A percentile compares a stretch with the other conserved stretches of the same genome.
phyloP scores from a whole-genome alignment of 2,329 filamentous ascomycete species.

The Penicillium griseofulvum region DNA sequence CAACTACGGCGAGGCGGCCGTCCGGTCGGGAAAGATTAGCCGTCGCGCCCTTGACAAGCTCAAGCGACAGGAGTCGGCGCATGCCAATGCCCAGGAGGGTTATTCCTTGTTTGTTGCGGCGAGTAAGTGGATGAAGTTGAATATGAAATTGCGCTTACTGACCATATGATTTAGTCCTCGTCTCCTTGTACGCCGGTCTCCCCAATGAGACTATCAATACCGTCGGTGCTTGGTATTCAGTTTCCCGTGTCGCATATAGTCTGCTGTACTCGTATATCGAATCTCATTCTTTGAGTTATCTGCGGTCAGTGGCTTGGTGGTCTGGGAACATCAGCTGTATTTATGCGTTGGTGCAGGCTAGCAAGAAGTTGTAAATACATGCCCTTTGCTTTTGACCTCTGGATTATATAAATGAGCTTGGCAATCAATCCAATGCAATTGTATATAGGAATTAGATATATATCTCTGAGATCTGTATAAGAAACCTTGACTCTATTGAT shows the following conservation, averaged over 20 bases:
- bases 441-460: too few species aligned
- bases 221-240: conserved; percentile 37
- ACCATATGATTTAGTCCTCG: conserved; percentile 26
- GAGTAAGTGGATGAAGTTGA: conserved; percentile 15
- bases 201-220: conserved; percentile 36
- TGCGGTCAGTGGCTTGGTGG: conserved; percentile 42
- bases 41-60: conserved; percentile 36
- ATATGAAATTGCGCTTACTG: not conserved
- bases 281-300: conserved; percentile 27
- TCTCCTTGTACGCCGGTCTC: conserved; percentile 37
- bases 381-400: too few species aligned
- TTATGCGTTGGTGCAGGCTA: conserved; percentile 36
- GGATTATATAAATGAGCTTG: not conserved
- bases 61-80: conserved; percentile 37
- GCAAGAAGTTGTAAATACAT: conserved; percentile 26
- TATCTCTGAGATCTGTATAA: too few species aligned
- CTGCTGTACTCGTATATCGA: conserved; percentile 36
- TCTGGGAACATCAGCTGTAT: conserved; percentile 40
- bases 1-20: conserved; percentile 37
- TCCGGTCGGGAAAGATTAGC: conserved; percentile 37
- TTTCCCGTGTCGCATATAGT: conserved; percentile 36
- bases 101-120: conserved; percentile 40
- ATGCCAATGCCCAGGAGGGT: conserved; percentile 36
- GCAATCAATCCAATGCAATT: not conserved
- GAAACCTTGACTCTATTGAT: too few species aligned